Evolutionary conservation across 2,329 filamentous ascomycete genomes (phyloP), one percentile per base, ranked within the genome.

Genomic region (Pseudogymnoascus destructans): DNA sequence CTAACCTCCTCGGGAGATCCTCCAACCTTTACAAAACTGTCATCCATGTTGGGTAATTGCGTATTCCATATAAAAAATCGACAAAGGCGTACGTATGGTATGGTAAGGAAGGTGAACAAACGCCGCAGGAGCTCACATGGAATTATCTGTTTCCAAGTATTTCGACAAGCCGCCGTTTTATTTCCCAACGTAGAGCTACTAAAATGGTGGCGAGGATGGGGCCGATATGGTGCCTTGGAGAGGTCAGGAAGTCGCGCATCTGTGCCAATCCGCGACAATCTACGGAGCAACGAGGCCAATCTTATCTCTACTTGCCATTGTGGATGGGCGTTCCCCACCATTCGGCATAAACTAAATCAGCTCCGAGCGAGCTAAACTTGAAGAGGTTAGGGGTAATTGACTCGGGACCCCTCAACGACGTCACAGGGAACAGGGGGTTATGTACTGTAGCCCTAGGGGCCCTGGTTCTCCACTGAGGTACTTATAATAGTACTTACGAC

Each of bases 1-100:
- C 74, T 75, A 42, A 81, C 66, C 61, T 79, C 76, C 42, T 77
- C 68, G 3, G 59, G 58, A 54, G 54, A 55, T 35, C 23, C 25
- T 40, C 38, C 57, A 35, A 58, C 32, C 9, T 46, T 54, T 32
- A 54, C 30, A 25, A 35, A 33, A 35, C 57, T 58, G 13, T 54
- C 49, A 23, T 58, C 57, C 57, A 58, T 58, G 23, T 9, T 58
- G 27, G 23, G 46, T n/a, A 17, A 30, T 30, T 19, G 46, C 23
- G 11, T 52, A 52, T 52, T 52, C 46, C 46, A 52, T 52, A 23
- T 30, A 52, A 52, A 52, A 27, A 52, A 30, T 30, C 46, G 6
- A 11, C 46, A 30, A 52, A 52, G 10, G 46, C 17, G 25, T 23
- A 25, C n/a, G n/a, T n/a, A n/a, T n/a, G n/a, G n/a, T 27, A 25